A percentile compares a stretch with the other conserved stretches of the same genome.
These are phyloP conservation scores for Tylopilus vinaceipallidus DNA, from an alignment of 768 basidiomycete species.

Conservation along the genomic window DNA sequence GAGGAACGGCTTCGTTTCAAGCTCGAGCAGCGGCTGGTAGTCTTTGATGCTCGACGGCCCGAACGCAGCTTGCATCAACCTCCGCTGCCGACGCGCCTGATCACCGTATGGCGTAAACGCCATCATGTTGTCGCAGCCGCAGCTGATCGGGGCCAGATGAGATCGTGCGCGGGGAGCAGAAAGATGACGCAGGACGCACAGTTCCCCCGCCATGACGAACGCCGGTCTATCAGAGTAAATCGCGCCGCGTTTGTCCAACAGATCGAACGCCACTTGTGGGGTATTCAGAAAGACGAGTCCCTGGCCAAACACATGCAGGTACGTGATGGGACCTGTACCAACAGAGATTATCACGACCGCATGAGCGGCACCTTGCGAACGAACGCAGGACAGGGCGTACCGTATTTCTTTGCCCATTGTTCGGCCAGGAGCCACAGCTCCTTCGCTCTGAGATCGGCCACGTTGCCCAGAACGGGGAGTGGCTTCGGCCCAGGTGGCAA, in stretches of 20 bases:
- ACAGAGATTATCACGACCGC: neutral
- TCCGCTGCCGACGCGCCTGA: conserved; percentile 60
- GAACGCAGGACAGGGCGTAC: no score
- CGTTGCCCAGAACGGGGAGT: conserved; percentile 62
- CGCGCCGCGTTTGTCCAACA: conserved; percentile 67
- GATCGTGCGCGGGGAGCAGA: neutral
- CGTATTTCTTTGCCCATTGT: conserved; percentile 62
- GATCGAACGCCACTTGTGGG: conserved; percentile 53
- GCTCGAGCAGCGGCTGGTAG: conserved; percentile 58
- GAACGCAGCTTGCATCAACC: conserved; percentile 64
- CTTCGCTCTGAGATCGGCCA: conserved; percentile 55
- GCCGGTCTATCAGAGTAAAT: conserved; percentile 76
- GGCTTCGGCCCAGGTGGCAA: conserved; percentile 70
- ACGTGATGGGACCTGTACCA: conserved; percentile 52
- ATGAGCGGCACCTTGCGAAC: no score
- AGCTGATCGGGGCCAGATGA: conserved; percentile 24
- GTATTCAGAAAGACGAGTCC: conserved; percentile 68
- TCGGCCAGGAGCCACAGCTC: conserved; percentile 65
- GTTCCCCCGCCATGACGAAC: conserved; percentile 67
- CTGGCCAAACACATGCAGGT: conserved; percentile 64
- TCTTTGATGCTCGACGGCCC: conserved; percentile 48
- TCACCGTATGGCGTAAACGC: conserved; percentile 69
- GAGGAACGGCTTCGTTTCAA: conserved; percentile 57
- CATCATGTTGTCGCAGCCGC: conserved; percentile 70
- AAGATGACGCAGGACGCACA: conserved; percentile 43